Conservation (phyloP, 768 basidiomycete species). For the Phlegmacium glaucopus region DNA sequence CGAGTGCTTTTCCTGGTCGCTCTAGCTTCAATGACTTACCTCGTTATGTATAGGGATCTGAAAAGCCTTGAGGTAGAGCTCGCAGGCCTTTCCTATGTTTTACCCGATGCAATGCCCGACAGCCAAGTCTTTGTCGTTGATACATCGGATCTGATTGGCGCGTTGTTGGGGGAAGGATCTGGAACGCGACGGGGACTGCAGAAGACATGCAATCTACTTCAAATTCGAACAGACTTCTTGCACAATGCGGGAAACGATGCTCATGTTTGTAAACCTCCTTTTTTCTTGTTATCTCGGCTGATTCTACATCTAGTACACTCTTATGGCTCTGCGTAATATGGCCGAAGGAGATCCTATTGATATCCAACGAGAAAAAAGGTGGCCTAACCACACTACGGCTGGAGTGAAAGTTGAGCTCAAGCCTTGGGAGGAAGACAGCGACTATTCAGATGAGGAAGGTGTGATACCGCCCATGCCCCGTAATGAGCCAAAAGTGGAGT, state of each 20-base stretch:
- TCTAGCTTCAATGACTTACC: neutral
- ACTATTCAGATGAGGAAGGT: conserved; percentile 44
- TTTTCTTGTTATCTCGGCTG: neutral
- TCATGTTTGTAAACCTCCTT: conserved; percentile 44
- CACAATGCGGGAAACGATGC: conserved; percentile 92
- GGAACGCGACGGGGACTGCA: conserved; percentile 54
- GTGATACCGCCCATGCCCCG: conserved; percentile 24
- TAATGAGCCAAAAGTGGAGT: conserved; percentile 1
- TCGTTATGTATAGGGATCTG: conserved; percentile 44
- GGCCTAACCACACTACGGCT: conserved; percentile 58
- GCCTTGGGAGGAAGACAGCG: conserved; percentile 55
- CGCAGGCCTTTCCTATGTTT: conserved; percentile 44
- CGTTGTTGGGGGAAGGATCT: conserved; percentile 59
- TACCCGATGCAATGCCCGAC: conserved; percentile 54
- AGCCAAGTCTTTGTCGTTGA: conserved; percentile 65
- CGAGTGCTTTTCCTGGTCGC: conserved; percentile 21
- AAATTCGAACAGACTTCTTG: conserved; percentile 48
- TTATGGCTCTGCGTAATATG: conserved; percentile 66
- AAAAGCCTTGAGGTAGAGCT: conserved; percentile 54
- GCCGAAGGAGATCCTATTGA: conserved; percentile 72
- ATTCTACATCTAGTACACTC: conserved; percentile 56
- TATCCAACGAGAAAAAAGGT: conserved; percentile 71
- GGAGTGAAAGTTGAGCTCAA: conserved; percentile 56
- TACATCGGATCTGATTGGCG: conserved; percentile 72
- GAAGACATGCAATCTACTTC: conserved; percentile 60